phyloP scores from a whole-genome alignment of 2,329 filamentous ascomycete genomes.

The Alternaria longipes region DNA sequence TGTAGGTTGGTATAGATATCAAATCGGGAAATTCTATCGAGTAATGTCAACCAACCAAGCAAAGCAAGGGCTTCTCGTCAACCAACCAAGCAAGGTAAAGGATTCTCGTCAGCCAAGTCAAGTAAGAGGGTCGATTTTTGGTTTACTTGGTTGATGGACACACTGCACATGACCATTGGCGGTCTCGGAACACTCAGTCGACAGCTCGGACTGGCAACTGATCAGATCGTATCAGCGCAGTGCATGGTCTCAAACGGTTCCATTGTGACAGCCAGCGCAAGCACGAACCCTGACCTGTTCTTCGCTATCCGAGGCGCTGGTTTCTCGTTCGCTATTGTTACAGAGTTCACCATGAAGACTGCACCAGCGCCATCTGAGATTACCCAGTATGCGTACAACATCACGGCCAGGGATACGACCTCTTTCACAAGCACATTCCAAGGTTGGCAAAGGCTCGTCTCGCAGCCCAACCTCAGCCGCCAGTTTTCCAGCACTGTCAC shows the following conservation, averaged over 20 bases:
- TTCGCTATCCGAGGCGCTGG: constrained; percentile 6
- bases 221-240: constrained; percentile 5
- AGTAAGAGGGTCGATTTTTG: no score
- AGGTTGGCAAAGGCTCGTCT: not conserved
- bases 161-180: constrained; percentile 6
- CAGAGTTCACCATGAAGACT: constrained; percentile 7
- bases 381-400: not conserved
- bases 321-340: constrained; percentile 4
- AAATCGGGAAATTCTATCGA: no score
- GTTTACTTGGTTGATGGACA: no score
- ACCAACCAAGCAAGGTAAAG: no score
- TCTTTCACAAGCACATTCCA: constrained; percentile 3
- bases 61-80: no score
- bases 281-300: not conserved
- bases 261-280: constrained; percentile 4
- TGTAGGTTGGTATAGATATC: no score
- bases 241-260: not conserved
- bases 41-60: no score
- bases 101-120: no score
- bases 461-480: not conserved
- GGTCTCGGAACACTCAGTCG: constrained; percentile 7
- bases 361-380: not conserved
- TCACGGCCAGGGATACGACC: not conserved
- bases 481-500: constrained; percentile 2
- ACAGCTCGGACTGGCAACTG: not conserved